Evolutionary conservation across 805 yeast genomes (phyloP), one percentile per base, ranked within the genome.

Genomic region (Priceomyces melissophilus): DNA sequence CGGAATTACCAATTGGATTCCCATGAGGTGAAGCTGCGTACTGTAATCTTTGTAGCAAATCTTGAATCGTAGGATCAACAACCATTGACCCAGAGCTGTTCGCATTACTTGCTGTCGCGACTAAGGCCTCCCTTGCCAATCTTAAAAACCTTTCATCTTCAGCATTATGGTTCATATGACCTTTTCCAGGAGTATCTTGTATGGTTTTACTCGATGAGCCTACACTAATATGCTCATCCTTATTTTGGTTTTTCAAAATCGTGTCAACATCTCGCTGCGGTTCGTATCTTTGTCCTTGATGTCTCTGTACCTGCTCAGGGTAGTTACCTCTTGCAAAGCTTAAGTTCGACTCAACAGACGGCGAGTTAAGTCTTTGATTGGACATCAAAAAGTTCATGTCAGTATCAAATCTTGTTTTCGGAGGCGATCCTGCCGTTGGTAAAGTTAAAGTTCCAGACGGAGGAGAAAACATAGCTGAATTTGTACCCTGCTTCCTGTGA

Each of bases 41-140:
- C 51, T 81, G 84, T 32, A 80, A 64, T 39, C 87, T 57, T 48
- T 71, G 69, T 39, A 81, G 59, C n/a, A 81, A 63, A 51, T 78
- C 83, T 46, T 75, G 61, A 17, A 81, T 78, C 0, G 86, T 79
- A 3, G 87, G 86, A 54, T 81, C 87, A 5, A 81, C 75, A 16
- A 73, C 61, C 39, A 48, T 49, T 16, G 55, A 39, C 27, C 47
- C 46, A 9, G 39, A 41, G 17, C 48, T 45, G 13, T 63, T 59
- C 45, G 70, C 69, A 2, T 76, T 70, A 9, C 49, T 53, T 10
- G 73, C 72, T 0, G 79, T 73, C 17, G 79, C 78, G 10, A 75
- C 79, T 12, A 76, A 63, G 2, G 82, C 85, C 51, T 81, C 84
- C 43, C 77, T 75, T 3, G 87, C 87, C 13, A 81, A 68, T 35